Conservation (phyloP, 305 asterid species). For the Ajuga reptans region DNA sequence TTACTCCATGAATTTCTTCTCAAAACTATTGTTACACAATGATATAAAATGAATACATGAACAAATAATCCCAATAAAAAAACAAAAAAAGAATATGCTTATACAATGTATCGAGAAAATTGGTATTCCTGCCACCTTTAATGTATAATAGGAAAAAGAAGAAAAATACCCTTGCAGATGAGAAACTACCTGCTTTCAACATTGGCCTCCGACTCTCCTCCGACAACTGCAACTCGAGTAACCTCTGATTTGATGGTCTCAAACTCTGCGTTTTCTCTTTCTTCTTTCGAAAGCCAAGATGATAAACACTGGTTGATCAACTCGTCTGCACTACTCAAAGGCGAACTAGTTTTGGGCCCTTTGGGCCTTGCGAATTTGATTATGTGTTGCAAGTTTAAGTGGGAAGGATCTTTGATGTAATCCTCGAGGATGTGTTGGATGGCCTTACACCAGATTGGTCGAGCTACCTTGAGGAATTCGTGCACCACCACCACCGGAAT, state of each 20-base stretch:
- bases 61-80: background rate
- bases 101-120: conserved; percentile 1
- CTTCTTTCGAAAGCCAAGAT: conserved; percentile 69
- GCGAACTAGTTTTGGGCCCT: conserved; percentile 22
- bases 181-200: conserved; percentile 21
- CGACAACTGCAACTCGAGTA: conserved; percentile 21
- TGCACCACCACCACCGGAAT: conserved; percentile 55
- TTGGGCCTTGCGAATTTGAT: conserved; percentile 43
- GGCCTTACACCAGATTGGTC: conserved; percentile 78
- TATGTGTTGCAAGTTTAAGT: conserved; percentile 43
- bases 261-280: conserved; percentile 47
- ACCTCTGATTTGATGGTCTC: conserved; percentile 54
- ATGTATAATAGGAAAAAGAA: conserved; percentile 13
- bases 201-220: conserved; percentile 17
- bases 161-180: conserved; percentile 9
- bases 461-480: conserved; percentile 72
- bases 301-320: conserved; percentile 51
- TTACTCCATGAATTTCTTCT: background rate
- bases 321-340: conserved; percentile 33
- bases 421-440: conserved; percentile 46
- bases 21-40: background rate
- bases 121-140: conserved; percentile 14
- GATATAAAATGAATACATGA: background rate
- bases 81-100: background rate
- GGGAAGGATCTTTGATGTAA: conserved; percentile 55